Evolutionary conservation across 164 flowering plant species (phyloP).

Genomic region (Nelumbo lutea): DNA sequence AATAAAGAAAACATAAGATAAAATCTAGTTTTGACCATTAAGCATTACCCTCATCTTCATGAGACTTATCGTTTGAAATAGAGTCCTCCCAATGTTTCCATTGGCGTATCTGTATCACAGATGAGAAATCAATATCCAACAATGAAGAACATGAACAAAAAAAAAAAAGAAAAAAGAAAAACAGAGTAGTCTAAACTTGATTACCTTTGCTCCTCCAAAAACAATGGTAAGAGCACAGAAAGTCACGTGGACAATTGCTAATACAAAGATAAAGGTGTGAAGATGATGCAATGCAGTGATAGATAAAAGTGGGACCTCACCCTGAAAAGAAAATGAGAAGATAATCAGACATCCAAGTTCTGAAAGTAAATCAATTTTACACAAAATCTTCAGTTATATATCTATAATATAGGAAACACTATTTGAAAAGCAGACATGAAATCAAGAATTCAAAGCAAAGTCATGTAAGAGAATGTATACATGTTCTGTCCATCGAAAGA

Average conservation of each 20-base stretch:
- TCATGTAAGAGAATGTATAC: no score
- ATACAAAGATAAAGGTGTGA: constrained; percentile 84
- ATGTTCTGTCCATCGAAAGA: no score
- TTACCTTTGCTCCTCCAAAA: constrained; percentile 77
- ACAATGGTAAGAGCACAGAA: constrained; percentile 71
- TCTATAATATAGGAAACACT: no score
- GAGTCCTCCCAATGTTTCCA: constrained; percentile 96
- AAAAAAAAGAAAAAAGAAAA: neutral
- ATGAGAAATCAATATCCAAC: neutral
- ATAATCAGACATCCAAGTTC: neutral
- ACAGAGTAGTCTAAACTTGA: constrained; percentile 17
- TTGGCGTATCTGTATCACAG: constrained; percentile 60
- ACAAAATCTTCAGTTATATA: no score
- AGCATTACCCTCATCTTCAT: constrained; percentile 36
- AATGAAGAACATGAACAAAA: neutral
- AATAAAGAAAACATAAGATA: neutral
- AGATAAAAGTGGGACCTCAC: constrained; percentile 66
- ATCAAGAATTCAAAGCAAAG: no score
- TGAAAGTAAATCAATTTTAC: neutral
- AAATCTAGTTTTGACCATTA: neutral
- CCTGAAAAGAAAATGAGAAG: constrained; percentile 35
- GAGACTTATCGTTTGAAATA: constrained; percentile 51
- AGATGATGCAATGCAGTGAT: constrained; percentile 75
- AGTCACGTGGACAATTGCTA: constrained; percentile 78
- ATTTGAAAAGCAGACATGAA: no score